These are phyloP conservation scores for Lasiodiplodia sp. DNA, from an alignment of 2,329 filamentous ascomycete genomes.

Conservation along the genomic window DNA sequence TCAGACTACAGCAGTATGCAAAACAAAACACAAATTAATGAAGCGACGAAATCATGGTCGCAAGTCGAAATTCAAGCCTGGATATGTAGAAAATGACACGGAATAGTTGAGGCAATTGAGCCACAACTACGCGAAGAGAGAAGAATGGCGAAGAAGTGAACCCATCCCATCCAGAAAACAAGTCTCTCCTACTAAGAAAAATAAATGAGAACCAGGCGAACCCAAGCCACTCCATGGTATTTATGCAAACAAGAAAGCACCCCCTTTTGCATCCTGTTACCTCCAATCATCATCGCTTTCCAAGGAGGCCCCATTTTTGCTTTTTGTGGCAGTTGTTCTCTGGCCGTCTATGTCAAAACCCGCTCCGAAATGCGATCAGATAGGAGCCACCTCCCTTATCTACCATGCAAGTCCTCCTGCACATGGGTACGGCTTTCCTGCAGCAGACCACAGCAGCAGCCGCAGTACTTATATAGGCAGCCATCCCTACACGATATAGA, in stretches of 20 bases:
- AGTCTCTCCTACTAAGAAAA: constrained; percentile 1
- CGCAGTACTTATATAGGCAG: not conserved
- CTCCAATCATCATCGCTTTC: not conserved
- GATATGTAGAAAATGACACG: not conserved
- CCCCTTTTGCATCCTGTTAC: not conserved
- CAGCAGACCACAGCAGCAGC: not conserved
- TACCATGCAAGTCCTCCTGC: not conserved
- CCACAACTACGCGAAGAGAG: not conserved
- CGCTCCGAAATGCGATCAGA: not conserved
- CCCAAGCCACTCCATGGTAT: constrained; percentile 20
- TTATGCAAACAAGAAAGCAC: constrained; percentile 27
- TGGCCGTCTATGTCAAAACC: constrained; percentile 1
- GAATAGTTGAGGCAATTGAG: not conserved
- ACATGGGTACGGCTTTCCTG: not conserved
- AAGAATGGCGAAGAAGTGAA: not conserved
- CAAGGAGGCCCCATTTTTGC: not conserved
- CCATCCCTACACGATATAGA: not conserved
- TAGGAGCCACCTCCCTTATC: not conserved
- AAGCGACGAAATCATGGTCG: not conserved
- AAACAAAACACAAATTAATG: not conserved
- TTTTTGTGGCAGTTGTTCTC: not conserved
- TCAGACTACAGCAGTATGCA: not conserved
- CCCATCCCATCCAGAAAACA: not conserved
- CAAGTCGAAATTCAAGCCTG: not conserved
- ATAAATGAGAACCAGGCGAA: constrained; percentile 23